Evolutionary conservation across 768 basidiomycete genomes (phyloP).

Genomic region (Brasilioporus rufonigricans): DNA sequence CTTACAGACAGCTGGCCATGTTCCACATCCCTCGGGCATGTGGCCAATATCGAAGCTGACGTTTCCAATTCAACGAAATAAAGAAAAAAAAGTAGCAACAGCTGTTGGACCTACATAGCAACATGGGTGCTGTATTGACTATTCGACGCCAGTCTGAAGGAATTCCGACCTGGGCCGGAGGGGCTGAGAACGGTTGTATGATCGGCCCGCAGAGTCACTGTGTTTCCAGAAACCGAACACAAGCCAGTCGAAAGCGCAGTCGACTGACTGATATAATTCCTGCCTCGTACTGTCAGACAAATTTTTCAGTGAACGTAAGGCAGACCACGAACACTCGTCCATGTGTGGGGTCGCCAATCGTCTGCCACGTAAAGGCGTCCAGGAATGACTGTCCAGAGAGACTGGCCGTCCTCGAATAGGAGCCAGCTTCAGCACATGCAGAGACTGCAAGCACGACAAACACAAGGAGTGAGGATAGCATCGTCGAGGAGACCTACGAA

Average conservation of each 20-base stretch:
- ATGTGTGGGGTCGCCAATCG: slow-evolving; percentile 33
- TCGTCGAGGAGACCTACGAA: not conserved
- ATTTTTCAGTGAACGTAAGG: not conserved
- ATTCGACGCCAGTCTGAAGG: slow-evolving; percentile 35
- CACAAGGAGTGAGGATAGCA: slow-evolving; percentile 2
- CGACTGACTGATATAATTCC: slow-evolving; percentile 43
- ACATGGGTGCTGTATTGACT: slow-evolving; percentile 33
- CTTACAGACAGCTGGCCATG: slow-evolving; percentile 38
- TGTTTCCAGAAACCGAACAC: slow-evolving; percentile 50
- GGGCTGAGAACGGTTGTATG: slow-evolving; percentile 29
- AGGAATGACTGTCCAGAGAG: slow-evolving; percentile 53
- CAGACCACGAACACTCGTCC: slow-evolving; percentile 30
- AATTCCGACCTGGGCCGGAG: slow-evolving; percentile 33
- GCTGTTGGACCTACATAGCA: slow-evolving; percentile 24
- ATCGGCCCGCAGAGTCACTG: slow-evolving; percentile 34
- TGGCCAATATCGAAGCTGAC: slow-evolving; percentile 34
- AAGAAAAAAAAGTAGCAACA: not conserved
- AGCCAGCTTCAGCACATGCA: slow-evolving; percentile 33
- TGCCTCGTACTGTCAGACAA: slow-evolving; percentile 12
- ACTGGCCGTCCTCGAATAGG: slow-evolving; percentile 45
- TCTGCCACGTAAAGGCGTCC: slow-evolving; percentile 26
- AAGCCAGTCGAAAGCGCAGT: slow-evolving; percentile 55
- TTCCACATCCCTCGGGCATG: slow-evolving; percentile 40
- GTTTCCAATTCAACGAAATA: too few relatives aligned
- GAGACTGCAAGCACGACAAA: slow-evolving; percentile 9